phyloP scores from a whole-genome alignment of 768 basidiomycete species.

The Mycena floridula region DNA sequence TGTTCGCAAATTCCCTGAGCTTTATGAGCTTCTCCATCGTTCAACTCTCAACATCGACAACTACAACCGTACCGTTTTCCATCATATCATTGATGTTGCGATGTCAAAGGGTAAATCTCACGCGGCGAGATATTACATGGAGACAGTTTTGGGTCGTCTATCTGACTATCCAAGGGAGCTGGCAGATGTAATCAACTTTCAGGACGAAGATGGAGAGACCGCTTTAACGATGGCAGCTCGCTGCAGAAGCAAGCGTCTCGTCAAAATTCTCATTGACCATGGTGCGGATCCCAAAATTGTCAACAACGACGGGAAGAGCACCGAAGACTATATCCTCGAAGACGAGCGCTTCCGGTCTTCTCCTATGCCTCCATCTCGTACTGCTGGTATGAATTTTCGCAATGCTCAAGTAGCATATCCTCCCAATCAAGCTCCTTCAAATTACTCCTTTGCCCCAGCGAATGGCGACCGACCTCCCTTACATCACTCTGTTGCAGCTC shows the following conservation, averaged over 20 bases:
- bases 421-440: conserved; percentile 31
- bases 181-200: conserved; percentile 97
- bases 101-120: conserved; percentile 98
- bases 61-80: conserved; percentile 94
- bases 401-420: conserved; percentile 60
- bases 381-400: conserved; percentile 64
- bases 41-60: conserved; percentile 99
- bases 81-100: conserved; percentile 96
- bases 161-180: conserved; percentile 93
- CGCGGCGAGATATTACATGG: conserved; percentile 98
- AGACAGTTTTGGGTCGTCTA: conserved; percentile 82
- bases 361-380: conserved; percentile 69
- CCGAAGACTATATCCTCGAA: conserved; percentile 98
- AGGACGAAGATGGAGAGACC: conserved; percentile 98
- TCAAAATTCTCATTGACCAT: conserved; percentile 93
- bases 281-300: conserved; percentile 93
- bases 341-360: conserved; percentile 96
- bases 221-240: conserved; percentile 95
- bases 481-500: conserved; percentile 80
- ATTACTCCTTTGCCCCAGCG: conserved; percentile 38
- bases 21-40: conserved; percentile 95
- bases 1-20: conserved; percentile 95
- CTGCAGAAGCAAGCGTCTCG: conserved; percentile 90
- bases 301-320: conserved; percentile 93
- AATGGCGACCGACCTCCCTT: conserved; percentile 66